Conservation (phyloP, 2,329 filamentous ascomycete species). For the Curvularia hawaiiensis region DNA sequence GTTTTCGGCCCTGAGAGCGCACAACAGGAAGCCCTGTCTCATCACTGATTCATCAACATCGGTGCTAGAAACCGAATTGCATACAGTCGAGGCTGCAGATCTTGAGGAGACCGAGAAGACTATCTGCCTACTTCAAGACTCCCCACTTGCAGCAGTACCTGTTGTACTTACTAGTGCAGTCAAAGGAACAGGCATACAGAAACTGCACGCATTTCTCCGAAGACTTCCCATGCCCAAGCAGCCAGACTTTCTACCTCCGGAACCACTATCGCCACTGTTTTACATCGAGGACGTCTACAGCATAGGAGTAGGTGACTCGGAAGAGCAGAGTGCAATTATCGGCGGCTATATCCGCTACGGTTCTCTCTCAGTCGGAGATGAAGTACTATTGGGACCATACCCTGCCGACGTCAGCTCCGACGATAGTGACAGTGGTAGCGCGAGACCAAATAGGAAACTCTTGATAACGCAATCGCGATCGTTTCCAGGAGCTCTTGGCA, state of each 20-base stretch:
- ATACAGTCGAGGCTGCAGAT: slow-evolving; percentile 62
- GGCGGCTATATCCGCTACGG: slow-evolving; percentile 86
- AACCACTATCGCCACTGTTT: slow-evolving; percentile 68
- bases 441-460: slow-evolving; percentile 26
- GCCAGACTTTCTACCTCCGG: slow-evolving; percentile 43
- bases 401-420: slow-evolving; percentile 39
- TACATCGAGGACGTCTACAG: slow-evolving; percentile 91
- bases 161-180: slow-evolving; percentile 88
- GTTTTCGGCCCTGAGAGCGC: slow-evolving; percentile 76
- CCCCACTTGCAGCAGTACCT: slow-evolving; percentile 66
- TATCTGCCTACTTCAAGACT: slow-evolving; percentile 57
- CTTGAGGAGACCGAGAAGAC: slow-evolving; percentile 62
- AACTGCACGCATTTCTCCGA: slow-evolving; percentile 80
- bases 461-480: slow-evolving; percentile 52
- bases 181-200: slow-evolving; percentile 79
- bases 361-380: slow-evolving; percentile 75
- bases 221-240: slow-evolving; percentile 68
- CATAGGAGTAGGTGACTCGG: slow-evolving; percentile 51
- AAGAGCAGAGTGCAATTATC: slow-evolving; percentile 62
- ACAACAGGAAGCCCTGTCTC: slow-evolving; percentile 75
- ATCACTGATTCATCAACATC: slow-evolving; percentile 50
- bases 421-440: slow-evolving; percentile 46
- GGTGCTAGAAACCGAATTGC: slow-evolving; percentile 52
- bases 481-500: slow-evolving; percentile 53
- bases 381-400: slow-evolving; percentile 77